Conservation (phyloP, 495 filamentous ascomycete genomes). For the Xanthoparmelia taractica region DNA sequence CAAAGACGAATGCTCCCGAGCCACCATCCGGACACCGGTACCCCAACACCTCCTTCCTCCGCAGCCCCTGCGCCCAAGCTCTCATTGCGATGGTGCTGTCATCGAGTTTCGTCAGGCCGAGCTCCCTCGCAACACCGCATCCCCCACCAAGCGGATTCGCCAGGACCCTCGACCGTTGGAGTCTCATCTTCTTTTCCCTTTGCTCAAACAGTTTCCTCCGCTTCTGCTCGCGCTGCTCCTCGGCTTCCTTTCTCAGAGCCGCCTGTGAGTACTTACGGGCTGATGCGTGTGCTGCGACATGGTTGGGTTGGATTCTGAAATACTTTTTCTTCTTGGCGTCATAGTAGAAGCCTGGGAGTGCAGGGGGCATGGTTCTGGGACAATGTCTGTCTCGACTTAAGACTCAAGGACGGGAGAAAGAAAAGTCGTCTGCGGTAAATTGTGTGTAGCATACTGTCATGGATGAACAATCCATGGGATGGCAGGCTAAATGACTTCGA, state of each 20-base stretch:
- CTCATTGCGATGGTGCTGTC: background rate
- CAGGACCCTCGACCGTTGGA: conserved; percentile 12
- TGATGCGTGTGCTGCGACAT: conserved; percentile 12
- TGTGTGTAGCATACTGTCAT: background rate
- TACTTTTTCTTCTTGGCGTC: conserved; percentile 21
- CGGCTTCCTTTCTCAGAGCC: conserved; percentile 1
- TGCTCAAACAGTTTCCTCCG: background rate
- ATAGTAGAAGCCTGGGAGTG: conserved; percentile 19
- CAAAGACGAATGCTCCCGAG: background rate
- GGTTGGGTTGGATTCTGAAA: conserved; percentile 21
- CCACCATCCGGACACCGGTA: background rate
- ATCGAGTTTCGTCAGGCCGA: background rate
- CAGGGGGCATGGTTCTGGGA: conserved; percentile 1
- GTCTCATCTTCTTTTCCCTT: background rate
- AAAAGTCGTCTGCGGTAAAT: background rate
- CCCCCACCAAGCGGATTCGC: conserved; percentile 9
- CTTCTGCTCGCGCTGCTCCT: conserved; percentile 5
- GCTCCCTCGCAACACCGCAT: conserved; percentile 4
- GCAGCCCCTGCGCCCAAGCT: conserved; percentile 4
- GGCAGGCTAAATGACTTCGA: background rate
- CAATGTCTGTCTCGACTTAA: background rate
- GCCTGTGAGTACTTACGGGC: conserved; percentile 9
- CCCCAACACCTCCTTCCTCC: background rate
- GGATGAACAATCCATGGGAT: background rate
- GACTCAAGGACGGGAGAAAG: no score